These are phyloP conservation scores for Candida silvicultrix DNA, from an alignment of 805 yeast species.

Conservation along the genomic window DNA sequence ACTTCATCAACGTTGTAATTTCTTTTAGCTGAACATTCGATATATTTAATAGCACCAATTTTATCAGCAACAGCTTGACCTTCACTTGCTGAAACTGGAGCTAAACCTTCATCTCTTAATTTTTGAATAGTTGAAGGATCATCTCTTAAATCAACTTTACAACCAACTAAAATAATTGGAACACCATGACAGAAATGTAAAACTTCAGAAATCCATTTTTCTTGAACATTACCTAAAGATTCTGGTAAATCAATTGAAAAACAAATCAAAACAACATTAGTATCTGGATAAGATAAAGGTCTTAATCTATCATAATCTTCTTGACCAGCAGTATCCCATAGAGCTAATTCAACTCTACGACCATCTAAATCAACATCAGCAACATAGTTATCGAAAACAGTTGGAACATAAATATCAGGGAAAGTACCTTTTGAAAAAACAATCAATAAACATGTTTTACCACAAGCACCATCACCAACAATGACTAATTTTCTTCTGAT, in stretches of 20 bases:
- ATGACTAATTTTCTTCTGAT: slow-evolving; percentile 79
- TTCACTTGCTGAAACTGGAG: slow-evolving; percentile 76
- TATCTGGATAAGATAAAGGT: slow-evolving; percentile 88
- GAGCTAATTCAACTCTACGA: slow-evolving; percentile 85
- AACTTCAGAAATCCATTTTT: slow-evolving; percentile 93
- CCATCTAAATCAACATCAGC: slow-evolving; percentile 93
- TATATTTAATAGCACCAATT: slow-evolving; percentile 80
- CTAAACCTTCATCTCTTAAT: slow-evolving; percentile 67
- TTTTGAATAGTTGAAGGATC: slow-evolving; percentile 73
- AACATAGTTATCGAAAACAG: slow-evolving; percentile 95
- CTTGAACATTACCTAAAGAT: slow-evolving; percentile 88
- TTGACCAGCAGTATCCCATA: slow-evolving; percentile 99
- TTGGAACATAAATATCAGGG: slow-evolving; percentile 93
- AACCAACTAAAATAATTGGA: slow-evolving; percentile 88
- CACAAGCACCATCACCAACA: slow-evolving; percentile 98
- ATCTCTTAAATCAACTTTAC: slow-evolving; percentile 84
- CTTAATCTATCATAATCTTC: slow-evolving; percentile 94
- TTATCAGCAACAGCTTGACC: slow-evolving; percentile 85
- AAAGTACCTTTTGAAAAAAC: slow-evolving; percentile 82
- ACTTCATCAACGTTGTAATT: slow-evolving; percentile 92
- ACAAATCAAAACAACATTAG: slow-evolving; percentile 87
- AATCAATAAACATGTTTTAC: slow-evolving; percentile 88
- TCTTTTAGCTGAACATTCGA: slow-evolving; percentile 90
- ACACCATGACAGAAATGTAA: slow-evolving; percentile 91
- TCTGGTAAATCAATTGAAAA: slow-evolving; percentile 89